These are phyloP conservation scores for Candida dajiaensis DNA, from an alignment of 805 yeast species.

Conservation along the genomic window DNA sequence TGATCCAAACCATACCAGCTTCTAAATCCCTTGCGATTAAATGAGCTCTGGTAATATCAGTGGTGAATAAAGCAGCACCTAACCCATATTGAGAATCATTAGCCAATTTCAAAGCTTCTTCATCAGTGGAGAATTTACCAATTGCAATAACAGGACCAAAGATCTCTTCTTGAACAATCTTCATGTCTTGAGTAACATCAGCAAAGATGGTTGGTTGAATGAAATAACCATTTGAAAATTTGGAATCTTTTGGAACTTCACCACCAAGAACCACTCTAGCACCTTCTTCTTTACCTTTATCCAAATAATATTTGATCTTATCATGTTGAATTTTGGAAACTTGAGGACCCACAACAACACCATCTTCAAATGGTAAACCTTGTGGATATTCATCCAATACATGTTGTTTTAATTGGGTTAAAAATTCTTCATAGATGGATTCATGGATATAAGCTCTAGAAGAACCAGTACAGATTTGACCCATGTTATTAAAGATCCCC, in stretches of 20 bases:
- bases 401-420: conserved; percentile 32
- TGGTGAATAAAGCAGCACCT: conserved; percentile 41
- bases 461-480: conserved; percentile 63
- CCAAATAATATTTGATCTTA: conserved; percentile 38
- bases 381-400: conserved; percentile 33
- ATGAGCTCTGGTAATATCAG: conserved; percentile 33
- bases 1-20: conserved; percentile 52
- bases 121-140: conserved; percentile 36
- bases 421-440: conserved; percentile 44
- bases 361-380: conserved; percentile 40
- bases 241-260: conserved; percentile 25
- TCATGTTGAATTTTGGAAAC: conserved; percentile 46
- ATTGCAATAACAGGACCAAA: conserved; percentile 48
- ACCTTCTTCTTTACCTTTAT: conserved; percentile 46
- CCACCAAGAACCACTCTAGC: conserved; percentile 46
- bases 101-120: conserved; percentile 38
- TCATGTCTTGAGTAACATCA: conserved; percentile 35
- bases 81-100: conserved; percentile 41
- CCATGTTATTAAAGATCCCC: conserved; percentile 56
- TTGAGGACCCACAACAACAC: conserved; percentile 47
- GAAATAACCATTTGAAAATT: conserved; percentile 29
- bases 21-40: conserved; percentile 34
- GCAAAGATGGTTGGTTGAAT: conserved; percentile 44
- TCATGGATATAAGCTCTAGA: conserved; percentile 55
- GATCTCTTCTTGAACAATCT: conserved; percentile 41